These are phyloP conservation scores for Pseudocercospora eumusae DNA, from an alignment of 2,329 filamentous ascomycete species.

Conservation along the genomic window DNA sequence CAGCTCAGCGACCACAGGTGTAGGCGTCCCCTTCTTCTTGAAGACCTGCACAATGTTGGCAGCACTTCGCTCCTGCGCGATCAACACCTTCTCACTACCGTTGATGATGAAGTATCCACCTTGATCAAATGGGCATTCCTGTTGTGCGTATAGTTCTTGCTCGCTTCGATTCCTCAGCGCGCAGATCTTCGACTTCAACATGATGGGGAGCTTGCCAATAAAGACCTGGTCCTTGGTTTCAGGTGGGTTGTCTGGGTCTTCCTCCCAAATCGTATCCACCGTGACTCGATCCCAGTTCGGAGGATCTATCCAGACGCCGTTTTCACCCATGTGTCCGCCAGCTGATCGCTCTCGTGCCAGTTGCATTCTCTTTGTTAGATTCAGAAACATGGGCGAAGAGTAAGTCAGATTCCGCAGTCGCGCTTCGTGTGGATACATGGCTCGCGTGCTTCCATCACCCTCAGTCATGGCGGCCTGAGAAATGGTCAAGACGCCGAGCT, in stretches of 20 bases:
- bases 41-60: slow-evolving; percentile 99
- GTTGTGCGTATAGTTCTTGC: slow-evolving; percentile 82
- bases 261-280: slow-evolving; percentile 50
- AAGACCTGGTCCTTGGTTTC: slow-evolving; percentile 64
- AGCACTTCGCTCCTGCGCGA: slow-evolving; percentile 94
- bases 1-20: slow-evolving; percentile 92
- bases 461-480: slow-evolving; percentile 90
- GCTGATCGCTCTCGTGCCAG: slow-evolving; percentile 76
- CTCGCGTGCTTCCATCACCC: slow-evolving; percentile 82
- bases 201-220: slow-evolving; percentile 93
- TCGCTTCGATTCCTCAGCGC: slow-evolving; percentile 82
- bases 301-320: slow-evolving; percentile 51
- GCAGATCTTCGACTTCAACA: slow-evolving; percentile 97
- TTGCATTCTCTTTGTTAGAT: slow-evolving; percentile 81
- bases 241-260: slow-evolving; percentile 32
- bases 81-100: slow-evolving; percentile 96
- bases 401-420: slow-evolving; percentile 95
- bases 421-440: slow-evolving; percentile 90
- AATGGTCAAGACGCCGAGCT: slow-evolving; percentile 86
- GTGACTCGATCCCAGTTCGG: slow-evolving; percentile 44
- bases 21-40: slow-evolving; percentile 94
- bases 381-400: slow-evolving; percentile 84
- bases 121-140: slow-evolving; percentile 97
- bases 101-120: slow-evolving; percentile 99
- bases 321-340: slow-evolving; percentile 63